Evolutionary conservation across 2,329 filamentous ascomycete species (phyloP).

Genomic region (Trichoderma sp.): DNA sequence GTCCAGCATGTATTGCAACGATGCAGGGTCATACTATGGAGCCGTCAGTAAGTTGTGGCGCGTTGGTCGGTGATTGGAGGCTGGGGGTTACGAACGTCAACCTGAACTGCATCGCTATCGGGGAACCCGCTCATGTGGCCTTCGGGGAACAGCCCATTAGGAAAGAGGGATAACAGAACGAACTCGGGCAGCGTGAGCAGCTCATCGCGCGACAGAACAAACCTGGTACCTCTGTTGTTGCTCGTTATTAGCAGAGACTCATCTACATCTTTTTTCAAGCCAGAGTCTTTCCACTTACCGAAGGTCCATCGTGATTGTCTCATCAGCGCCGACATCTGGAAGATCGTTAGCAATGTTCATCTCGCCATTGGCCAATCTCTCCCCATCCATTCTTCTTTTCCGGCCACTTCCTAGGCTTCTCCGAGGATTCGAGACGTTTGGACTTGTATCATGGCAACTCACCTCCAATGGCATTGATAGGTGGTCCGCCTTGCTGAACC

Average conservation of each 20-base stretch:
- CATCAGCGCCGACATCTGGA: slow-evolving; percentile 79
- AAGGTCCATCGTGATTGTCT: slow-evolving; percentile 92
- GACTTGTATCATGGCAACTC: slow-evolving; percentile 36
- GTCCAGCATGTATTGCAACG: slow-evolving; percentile 97
- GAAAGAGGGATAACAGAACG: slow-evolving; percentile 94
- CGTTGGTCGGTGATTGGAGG: neutral
- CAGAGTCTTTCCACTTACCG: slow-evolving; percentile 62
- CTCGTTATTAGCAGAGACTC: slow-evolving; percentile 38
- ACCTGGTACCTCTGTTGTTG: slow-evolving; percentile 75
- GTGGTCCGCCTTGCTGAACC: slow-evolving; percentile 89
- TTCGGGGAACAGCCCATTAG: slow-evolving; percentile 96
- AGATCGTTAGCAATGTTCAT: slow-evolving; percentile 10
- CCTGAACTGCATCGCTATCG: slow-evolving; percentile 91
- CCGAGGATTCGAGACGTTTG: neutral
- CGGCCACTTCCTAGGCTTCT: neutral
- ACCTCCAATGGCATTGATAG: slow-evolving; percentile 89
- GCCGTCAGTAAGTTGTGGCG: neutral
- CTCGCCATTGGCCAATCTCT: neutral
- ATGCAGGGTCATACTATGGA: slow-evolving; percentile 90
- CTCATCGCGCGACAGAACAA: slow-evolving; percentile 92
- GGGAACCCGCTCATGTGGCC: slow-evolving; percentile 92
- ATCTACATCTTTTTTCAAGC: neutral
- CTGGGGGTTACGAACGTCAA: slow-evolving; percentile 74
- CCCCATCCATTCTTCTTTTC: neutral
- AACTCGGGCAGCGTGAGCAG: slow-evolving; percentile 95